Evolutionary conservation across 345 rosid species (phyloP).

Genomic region (Brassica napus): DNA sequence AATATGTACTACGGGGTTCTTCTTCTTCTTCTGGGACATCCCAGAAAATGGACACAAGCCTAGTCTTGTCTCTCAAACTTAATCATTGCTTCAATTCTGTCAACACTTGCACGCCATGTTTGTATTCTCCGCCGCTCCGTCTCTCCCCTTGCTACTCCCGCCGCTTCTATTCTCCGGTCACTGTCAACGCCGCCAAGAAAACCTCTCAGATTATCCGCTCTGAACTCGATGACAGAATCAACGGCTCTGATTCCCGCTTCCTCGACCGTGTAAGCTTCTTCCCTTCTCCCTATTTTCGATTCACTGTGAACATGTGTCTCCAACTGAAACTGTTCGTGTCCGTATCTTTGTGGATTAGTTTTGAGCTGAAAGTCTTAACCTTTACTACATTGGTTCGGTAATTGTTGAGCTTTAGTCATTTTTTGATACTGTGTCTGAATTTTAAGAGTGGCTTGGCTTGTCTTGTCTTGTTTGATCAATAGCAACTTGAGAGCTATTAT

Average conservation of each 20-base stretch:
- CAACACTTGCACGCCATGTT: conserved; percentile 22
- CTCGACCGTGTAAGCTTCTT: conserved; percentile 66
- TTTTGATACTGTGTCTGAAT: too few relatives aligned
- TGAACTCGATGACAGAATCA: conserved; percentile 58
- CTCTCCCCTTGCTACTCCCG: conserved; percentile 32
- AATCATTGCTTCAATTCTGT: conserved; percentile 26
- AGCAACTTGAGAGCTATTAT: too few relatives aligned
- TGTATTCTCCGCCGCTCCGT: conserved; percentile 27
- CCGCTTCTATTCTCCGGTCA: conserved; percentile 39
- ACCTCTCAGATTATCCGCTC: conserved; percentile 43
- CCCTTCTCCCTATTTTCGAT: too few relatives aligned
- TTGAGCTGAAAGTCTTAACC: neutral
- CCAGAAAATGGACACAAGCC: conserved; percentile 30
- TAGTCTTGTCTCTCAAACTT: conserved; percentile 33
- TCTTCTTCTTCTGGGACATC: too few relatives aligned
- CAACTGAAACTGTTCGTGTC: too few relatives aligned
- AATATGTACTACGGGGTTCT: too few relatives aligned
- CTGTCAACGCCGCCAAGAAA: conserved; percentile 39
- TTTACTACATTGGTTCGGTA: too few relatives aligned
- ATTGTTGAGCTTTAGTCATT: too few relatives aligned
- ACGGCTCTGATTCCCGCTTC: conserved; percentile 73
- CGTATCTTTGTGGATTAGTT: too few relatives aligned
- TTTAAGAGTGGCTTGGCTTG: too few relatives aligned
- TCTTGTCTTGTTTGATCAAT: too few relatives aligned
- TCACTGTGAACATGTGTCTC: too few relatives aligned